phyloP scores from a whole-genome alignment of 2,329 filamentous ascomycete genomes.

The Periconia macrospinosa region DNA sequence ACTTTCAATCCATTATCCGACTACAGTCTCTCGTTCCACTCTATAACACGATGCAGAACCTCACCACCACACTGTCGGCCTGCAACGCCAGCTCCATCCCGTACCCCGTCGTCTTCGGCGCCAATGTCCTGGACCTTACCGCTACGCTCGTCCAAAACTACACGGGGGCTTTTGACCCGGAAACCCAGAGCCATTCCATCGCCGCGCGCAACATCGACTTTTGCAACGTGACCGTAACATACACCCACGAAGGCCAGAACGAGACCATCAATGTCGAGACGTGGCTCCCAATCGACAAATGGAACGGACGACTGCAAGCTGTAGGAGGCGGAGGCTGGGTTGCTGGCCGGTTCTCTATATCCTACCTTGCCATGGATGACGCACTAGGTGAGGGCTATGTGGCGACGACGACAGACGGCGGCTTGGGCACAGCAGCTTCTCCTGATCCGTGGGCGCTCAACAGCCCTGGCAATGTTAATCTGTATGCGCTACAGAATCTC shows the following conservation, averaged over 20 bases:
- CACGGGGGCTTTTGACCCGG: conserved; percentile 11
- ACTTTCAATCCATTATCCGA: background rate
- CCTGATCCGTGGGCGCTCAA: conserved; percentile 4
- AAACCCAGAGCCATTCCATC: conserved; percentile 10
- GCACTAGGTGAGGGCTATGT: conserved; percentile 27
- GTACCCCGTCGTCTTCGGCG: conserved; percentile 10
- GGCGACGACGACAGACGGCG: conserved; percentile 26
- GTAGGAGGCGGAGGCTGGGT: conserved; percentile 27
- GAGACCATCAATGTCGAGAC: conserved; percentile 17
- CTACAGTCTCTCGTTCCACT: background rate
- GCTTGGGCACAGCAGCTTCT: conserved; percentile 11
- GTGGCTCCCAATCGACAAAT: conserved; percentile 17
- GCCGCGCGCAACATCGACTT: conserved; percentile 13
- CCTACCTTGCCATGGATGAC: conserved; percentile 13
- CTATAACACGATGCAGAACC: conserved; percentile 1
- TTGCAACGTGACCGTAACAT: conserved; percentile 20
- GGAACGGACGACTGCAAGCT: conserved; percentile 28
- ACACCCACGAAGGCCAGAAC: conserved; percentile 19
- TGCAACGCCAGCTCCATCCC: conserved; percentile 9
- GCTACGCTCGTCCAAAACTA: conserved; percentile 8
- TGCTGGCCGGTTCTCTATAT: conserved; percentile 17
- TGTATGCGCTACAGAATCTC: conserved; percentile 31
- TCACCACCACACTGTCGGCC: conserved; percentile 1
- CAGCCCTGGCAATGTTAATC: conserved; percentile 7
- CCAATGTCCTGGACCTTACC: conserved; percentile 14